phyloP scores from a whole-genome alignment of 139 green algal genomes.

The Zygnema circumcarinatum region DNA sequence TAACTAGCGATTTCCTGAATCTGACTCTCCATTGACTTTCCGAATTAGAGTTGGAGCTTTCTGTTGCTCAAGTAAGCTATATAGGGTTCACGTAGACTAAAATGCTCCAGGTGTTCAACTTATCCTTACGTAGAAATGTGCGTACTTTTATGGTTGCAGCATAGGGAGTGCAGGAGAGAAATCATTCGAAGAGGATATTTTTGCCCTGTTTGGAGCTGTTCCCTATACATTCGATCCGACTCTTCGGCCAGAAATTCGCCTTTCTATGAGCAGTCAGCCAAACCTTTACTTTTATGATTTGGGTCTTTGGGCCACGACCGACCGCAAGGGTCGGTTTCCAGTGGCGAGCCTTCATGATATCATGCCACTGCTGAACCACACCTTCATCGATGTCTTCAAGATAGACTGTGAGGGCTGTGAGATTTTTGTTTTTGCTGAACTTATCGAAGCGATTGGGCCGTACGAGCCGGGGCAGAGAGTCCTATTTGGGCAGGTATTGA shows the following conservation, averaged over 20 bases:
- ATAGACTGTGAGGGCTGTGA: slow-evolving; percentile 54
- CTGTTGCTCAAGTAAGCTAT: neutral
- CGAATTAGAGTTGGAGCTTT: no score
- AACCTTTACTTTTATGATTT: slow-evolving; percentile 27
- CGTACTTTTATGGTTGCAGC: neutral
- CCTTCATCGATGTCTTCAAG: slow-evolving; percentile 50
- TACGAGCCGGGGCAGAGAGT: neutral
- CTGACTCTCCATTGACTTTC: neutral
- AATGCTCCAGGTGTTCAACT: no score
- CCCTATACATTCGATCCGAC: slow-evolving; percentile 37
- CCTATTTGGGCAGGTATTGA: slow-evolving; percentile 36
- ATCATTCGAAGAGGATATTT: slow-evolving; percentile 34
- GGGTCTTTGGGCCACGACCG: neutral
- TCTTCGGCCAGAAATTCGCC: neutral
- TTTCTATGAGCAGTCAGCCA: neutral
- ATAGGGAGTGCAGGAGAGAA: slow-evolving; percentile 24
- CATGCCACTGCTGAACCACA: slow-evolving; percentile 31
- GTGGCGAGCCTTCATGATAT: neutral
- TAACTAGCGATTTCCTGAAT: neutral
- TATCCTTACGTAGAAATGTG: no score
- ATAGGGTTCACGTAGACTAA: no score
- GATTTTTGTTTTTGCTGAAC: slow-evolving; percentile 4
- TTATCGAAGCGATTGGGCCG: neutral
- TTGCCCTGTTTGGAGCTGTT: neutral
- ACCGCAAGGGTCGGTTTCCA: neutral